Conservation (phyloP, 495 filamentous ascomycete genomes). For the Penicillium bovifimosum region DNA sequence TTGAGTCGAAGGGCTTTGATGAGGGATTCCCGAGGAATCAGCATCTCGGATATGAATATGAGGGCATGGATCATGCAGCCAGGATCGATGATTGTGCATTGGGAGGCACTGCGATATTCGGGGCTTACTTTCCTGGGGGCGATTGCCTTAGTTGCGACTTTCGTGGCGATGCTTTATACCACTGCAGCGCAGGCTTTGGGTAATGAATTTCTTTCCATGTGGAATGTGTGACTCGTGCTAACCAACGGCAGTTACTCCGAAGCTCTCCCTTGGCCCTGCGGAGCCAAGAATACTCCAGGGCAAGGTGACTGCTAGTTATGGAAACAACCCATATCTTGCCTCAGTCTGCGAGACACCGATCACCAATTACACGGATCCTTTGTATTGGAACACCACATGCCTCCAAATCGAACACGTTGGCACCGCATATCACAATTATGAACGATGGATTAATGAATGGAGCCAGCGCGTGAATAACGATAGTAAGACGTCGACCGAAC, state of each 20-base stretch:
- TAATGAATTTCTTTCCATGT: constrained; percentile 10
- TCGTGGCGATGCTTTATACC: constrained; percentile 65
- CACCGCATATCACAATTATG: constrained; percentile 51
- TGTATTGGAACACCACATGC: constrained; percentile 46
- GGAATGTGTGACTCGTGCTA: background rate
- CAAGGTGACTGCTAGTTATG: constrained; percentile 52
- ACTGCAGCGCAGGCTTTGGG: constrained; percentile 65
- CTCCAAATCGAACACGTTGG: constrained; percentile 59
- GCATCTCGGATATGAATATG: constrained; percentile 67
- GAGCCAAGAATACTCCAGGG: constrained; percentile 44
- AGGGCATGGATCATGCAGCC: constrained; percentile 57
- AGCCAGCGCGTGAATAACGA: constrained; percentile 27
- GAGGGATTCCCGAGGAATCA: constrained; percentile 52
- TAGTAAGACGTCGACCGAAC: constrained; percentile 31
- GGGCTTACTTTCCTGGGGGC: constrained; percentile 53
- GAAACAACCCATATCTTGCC: constrained; percentile 49
- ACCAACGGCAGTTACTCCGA: constrained; percentile 50
- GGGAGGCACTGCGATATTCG: constrained; percentile 55
- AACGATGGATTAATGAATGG: constrained; percentile 47
- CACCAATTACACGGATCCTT: constrained; percentile 25
- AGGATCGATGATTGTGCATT: constrained; percentile 62
- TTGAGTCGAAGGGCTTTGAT: constrained; percentile 58
- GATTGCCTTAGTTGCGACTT: constrained; percentile 51
- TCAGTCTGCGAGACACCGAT: constrained; percentile 57
- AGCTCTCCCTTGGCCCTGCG: constrained; percentile 49